These are phyloP conservation scores for Lipomyces orientalis DNA, from an alignment of 805 yeast species.

Conservation along the genomic window DNA sequence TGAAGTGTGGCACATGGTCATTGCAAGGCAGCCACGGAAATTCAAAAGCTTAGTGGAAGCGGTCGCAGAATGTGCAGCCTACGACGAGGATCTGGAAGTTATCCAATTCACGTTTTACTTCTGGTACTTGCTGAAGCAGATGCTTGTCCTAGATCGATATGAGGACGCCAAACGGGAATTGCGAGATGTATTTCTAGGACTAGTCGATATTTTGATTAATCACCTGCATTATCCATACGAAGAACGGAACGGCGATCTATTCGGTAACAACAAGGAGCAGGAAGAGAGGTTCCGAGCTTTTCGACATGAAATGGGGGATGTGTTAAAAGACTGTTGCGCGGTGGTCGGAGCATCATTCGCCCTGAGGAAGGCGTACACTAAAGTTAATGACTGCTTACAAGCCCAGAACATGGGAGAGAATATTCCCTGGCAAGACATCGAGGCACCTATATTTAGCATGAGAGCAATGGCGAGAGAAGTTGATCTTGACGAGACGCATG, in stretches of 20 bases:
- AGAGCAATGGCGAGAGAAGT: constrained; percentile 96
- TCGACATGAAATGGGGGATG: constrained; percentile 97
- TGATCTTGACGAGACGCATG: constrained; percentile 63
- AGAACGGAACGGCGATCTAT: constrained; percentile 53
- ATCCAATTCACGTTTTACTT: constrained; percentile 90
- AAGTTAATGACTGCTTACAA: constrained; percentile 53
- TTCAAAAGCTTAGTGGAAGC: constrained; percentile 78
- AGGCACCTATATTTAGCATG: constrained; percentile 86
- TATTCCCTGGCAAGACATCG: constrained; percentile 81
- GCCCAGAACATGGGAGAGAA: constrained; percentile 47
- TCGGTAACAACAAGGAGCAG: constrained; percentile 72
- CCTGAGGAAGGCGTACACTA: constrained; percentile 69
- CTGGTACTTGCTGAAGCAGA: constrained; percentile 83
- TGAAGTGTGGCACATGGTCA: constrained; percentile 90
- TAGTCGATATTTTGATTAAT: constrained; percentile 64
- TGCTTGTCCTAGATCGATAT: constrained; percentile 65
- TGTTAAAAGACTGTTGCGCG: constrained; percentile 92
- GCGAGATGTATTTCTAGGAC: constrained; percentile 60
- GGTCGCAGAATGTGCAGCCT: constrained; percentile 69
- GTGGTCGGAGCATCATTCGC: constrained; percentile 81
- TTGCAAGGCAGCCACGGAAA: constrained; percentile 71
- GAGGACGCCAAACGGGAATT: constrained; percentile 58
- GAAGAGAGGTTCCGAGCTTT: constrained; percentile 94
- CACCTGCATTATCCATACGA: constrained; percentile 77
- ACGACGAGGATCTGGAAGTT: constrained; percentile 83